Percentiles rank a stretch among this genome's conserved stretches.
Evolutionary conservation across 2,329 filamentous ascomycete genomes (phyloP).

Genomic region (Penicillium sp.): DNA sequence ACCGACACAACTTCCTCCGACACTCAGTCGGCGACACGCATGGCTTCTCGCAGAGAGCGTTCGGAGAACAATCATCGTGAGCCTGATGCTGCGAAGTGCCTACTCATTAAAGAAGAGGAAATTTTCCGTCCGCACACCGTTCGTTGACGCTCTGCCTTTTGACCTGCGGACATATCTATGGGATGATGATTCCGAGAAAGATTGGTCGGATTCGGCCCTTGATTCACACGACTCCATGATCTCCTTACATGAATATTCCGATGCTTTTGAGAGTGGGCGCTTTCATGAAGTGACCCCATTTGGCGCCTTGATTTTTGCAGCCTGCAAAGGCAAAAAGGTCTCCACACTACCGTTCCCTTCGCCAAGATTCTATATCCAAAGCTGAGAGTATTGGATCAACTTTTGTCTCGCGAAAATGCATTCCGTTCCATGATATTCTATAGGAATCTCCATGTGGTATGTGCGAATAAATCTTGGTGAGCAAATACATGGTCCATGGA

Average conservation of each 20-base stretch:
- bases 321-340: conserved; percentile 24
- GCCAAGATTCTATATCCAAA: conserved; percentile 2
- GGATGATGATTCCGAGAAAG: conserved; percentile 17
- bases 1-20: conserved; percentile 24
- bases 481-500: too few relatives aligned
- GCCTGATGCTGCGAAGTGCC: conserved; percentile 30
- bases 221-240: conserved; percentile 19
- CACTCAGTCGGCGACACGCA: conserved; percentile 25
- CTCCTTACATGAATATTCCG: conserved; percentile 28
- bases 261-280: conserved; percentile 21
- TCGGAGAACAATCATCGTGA: conserved; percentile 33
- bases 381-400: too few relatives aligned
- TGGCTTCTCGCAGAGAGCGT: conserved; percentile 36
- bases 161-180: conserved; percentile 29
- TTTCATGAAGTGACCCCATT: conserved; percentile 22
- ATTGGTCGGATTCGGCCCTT: conserved; percentile 4
- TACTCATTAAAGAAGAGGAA: conserved; percentile 29
- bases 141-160: conserved; percentile 31
- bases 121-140: conserved; percentile 29
- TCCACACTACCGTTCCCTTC: conserved; percentile 17
- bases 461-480: too few relatives aligned
- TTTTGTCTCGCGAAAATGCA: too few relatives aligned
- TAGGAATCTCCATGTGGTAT: not conserved
- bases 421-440: not conserved
- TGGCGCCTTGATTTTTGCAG: conserved; percentile 25